Base-by-base conservation (phyloP, 345 rosid species). In the Pelargonium nanum region DNA sequence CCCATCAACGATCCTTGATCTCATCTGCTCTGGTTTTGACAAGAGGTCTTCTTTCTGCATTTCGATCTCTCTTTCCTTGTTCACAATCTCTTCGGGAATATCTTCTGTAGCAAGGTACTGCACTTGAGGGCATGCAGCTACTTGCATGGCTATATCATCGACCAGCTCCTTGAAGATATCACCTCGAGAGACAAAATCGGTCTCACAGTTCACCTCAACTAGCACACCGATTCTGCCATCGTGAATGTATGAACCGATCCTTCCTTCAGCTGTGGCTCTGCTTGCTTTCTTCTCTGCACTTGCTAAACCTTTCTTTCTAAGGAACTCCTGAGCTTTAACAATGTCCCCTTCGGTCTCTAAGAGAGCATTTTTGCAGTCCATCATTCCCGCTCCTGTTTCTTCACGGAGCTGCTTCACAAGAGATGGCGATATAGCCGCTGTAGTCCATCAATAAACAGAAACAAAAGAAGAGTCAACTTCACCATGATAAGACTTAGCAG, bases 321-420 rank as follows among this genome's bases (percentile, higher is more conserved):
- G 95, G 61, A 81, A 89, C 65, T 89, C 99, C 66, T 80, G 95
- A 68, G 99, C 97, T 83, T 89, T 92, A 60, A 76, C 76, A 48
- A 87, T 77, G 68, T 87, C 89, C 1, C 96, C 98, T 61, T 78
- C 95, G 19, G 84, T 81, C 79, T 87, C 97, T 4, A 75, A 62
- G 2, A 92, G 91, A 24, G 91, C 98, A 40, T 80, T 89, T 77
- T 89, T 92, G 89, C 97, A 92, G 75, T 89, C 94, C 98, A 92
- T 92, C 98, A 92, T 92, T 72, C 97, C 98, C 21, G 97, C 97
- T 23, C 97, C 97, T 19, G 98, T 80, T 78, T 89, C 98, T 68
- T 92, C 98, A 59, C 97, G 89, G 12, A 92, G 97, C 75, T 87
- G 96, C 83, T 92, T 92, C 61, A 89, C 98, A 5, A 92, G 80